A percentile compares a stretch with the other conserved stretches of the same genome.
Conservation (phyloP, 768 basidiomycete species). For the Leccinellum rugosiceps region DNA sequence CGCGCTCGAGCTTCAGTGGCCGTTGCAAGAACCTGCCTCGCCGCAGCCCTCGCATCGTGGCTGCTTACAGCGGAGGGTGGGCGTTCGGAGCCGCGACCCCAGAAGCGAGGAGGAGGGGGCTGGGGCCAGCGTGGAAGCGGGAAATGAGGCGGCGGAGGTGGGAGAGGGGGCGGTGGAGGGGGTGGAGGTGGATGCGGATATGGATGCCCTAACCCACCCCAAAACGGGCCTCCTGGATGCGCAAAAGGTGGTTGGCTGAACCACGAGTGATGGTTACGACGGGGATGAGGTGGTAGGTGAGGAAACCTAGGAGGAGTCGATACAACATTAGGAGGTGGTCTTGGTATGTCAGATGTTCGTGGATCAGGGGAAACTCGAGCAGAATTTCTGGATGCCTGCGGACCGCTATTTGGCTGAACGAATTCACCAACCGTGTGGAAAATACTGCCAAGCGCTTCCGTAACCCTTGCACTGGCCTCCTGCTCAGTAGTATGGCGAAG, state of each 20-base stretch:
- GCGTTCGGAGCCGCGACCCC: slow-evolving; percentile 9
- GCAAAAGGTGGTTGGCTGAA: slow-evolving; percentile 11
- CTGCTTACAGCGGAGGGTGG: background rate
- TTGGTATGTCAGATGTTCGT: slow-evolving; percentile 3
- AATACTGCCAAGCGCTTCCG: slow-evolving; percentile 59
- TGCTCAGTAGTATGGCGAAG: slow-evolving; percentile 52
- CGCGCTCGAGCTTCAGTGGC: slow-evolving; percentile 16
- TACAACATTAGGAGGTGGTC: slow-evolving; percentile 3
- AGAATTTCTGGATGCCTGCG: slow-evolving; percentile 1
- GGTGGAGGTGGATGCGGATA: slow-evolving; percentile 23
- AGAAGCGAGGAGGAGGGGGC: slow-evolving; percentile 22
- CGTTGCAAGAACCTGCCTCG: slow-evolving; percentile 15
- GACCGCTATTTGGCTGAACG: slow-evolving; percentile 10
- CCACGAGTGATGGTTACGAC: slow-evolving; percentile 26
- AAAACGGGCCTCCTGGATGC: slow-evolving; percentile 12
- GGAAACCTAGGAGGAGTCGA: slow-evolving; percentile 17
- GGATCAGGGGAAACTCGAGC: background rate
- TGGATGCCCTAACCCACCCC: slow-evolving; percentile 17
- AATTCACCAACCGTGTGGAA: slow-evolving; percentile 50
- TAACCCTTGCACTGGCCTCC: slow-evolving; percentile 61
- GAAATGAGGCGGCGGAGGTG: slow-evolving; percentile 6
- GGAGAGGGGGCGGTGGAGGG: slow-evolving; percentile 14
- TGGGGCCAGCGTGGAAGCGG: slow-evolving; percentile 23
- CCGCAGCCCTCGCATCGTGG: slow-evolving; percentile 10
- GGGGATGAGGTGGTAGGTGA: slow-evolving; percentile 16